These are phyloP conservation scores for Physcomitrellopsis africana DNA, from an alignment of 225 moss, liverwort and hornwort genomes.

Conservation along the genomic window DNA sequence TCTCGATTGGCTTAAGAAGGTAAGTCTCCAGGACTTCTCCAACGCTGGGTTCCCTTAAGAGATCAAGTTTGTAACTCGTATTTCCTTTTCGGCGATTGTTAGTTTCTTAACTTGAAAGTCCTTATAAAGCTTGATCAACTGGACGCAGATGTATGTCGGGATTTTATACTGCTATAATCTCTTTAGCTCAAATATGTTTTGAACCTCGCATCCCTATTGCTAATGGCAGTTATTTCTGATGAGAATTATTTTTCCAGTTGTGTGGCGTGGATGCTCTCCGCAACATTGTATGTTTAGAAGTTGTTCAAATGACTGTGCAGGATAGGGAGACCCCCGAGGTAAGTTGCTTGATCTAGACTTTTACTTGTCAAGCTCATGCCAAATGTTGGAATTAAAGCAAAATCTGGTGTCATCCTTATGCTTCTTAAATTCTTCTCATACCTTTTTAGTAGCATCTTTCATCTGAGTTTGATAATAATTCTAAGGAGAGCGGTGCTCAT, in stretches of 20 bases:
- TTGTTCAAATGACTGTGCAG: conserved; percentile 35
- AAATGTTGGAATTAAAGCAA: background rate
- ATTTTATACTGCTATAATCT: too few relatives aligned
- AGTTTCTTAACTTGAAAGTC: background rate
- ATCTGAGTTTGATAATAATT: conserved; percentile 9
- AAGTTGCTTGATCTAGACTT: conserved; percentile 10
- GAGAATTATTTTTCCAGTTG: conserved; percentile 51
- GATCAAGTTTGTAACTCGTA: background rate
- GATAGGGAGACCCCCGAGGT: conserved; percentile 47
- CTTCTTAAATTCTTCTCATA: conserved; percentile 9
- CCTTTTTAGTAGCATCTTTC: conserved; percentile 12
- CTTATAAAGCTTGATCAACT: conserved; percentile 1
- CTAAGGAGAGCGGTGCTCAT: background rate
- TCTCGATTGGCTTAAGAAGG: conserved; percentile 81
- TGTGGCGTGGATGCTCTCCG: conserved; percentile 86
- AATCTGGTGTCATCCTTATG: background rate
- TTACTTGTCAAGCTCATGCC: conserved; percentile 18
- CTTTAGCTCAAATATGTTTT: background rate
- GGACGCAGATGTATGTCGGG: background rate
- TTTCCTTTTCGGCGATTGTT: background rate
- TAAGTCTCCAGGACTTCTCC: conserved; percentile 15
- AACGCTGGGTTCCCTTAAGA: background rate
- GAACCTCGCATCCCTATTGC: background rate
- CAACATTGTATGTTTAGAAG: conserved; percentile 71
- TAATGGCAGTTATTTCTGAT: background rate